Conservation (phyloP, 2,329 filamentous ascomycete genomes). For the Aspergillus ochraceus region DNA sequence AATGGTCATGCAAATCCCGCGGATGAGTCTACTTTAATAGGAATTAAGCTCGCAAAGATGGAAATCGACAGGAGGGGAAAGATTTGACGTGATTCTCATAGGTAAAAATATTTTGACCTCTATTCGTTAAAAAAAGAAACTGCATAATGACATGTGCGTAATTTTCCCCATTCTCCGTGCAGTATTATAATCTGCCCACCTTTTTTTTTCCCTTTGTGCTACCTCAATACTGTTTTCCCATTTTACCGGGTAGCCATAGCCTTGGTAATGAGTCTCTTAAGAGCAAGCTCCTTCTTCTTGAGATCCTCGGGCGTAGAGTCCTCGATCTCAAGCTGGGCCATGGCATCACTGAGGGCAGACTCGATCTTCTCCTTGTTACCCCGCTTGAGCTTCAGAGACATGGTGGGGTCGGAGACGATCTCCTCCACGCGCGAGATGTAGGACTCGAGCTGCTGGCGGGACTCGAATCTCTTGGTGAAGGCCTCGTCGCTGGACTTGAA, state of each 20-base stretch:
- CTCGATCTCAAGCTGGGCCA: conserved; percentile 95
- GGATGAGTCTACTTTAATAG: neutral
- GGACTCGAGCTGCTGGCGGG: conserved; percentile 97
- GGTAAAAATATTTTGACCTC: conserved; percentile 8
- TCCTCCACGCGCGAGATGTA: conserved; percentile 99
- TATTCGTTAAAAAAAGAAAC: conserved; percentile 7
- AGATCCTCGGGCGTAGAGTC: conserved; percentile 89
- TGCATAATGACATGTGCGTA: conserved; percentile 10
- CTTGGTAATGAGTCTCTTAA: conserved; percentile 98
- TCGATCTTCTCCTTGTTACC: conserved; percentile 99
- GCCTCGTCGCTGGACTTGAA: conserved; percentile 98
- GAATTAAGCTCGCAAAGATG: neutral
- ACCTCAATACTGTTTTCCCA: neutral
- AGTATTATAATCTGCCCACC: neutral
- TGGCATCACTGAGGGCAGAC: conserved; percentile 92
- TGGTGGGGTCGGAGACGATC: conserved; percentile 93
- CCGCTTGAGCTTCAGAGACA: conserved; percentile 97
- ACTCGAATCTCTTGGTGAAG: conserved; percentile 99
- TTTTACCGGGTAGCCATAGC: conserved; percentile 88
- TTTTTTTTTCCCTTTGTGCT: conserved; percentile 1
- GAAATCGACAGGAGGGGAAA: neutral
- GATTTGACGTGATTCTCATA: conserved; percentile 2
- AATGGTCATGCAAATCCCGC: no score
- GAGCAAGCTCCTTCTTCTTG: conserved; percentile 99
- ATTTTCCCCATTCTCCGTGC: neutral